phyloP scores from a whole-genome alignment of 2,329 filamentous ascomycete species.

The Claviceps africana region DNA sequence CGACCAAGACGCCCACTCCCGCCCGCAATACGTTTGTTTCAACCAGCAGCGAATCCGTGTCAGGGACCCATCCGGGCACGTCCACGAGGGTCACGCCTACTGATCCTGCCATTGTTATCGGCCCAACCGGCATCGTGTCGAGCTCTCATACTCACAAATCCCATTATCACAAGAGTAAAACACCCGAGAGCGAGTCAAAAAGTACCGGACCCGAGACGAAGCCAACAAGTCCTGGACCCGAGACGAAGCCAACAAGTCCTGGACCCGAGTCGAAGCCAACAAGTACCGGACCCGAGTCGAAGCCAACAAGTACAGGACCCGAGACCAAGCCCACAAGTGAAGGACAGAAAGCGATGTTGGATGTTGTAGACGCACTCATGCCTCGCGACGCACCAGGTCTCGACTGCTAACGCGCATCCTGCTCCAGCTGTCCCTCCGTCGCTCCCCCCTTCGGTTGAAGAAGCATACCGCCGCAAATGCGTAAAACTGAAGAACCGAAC shows the following conservation, averaged over 20 bases:
- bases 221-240: too few relatives aligned
- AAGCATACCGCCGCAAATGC: constrained; percentile 92
- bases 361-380: constrained; percentile 12
- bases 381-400: constrained; percentile 22
- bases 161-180: background rate
- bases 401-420: constrained; percentile 20
- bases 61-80: background rate
- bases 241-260: too few relatives aligned
- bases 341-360: too few relatives aligned
- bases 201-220: too few relatives aligned
- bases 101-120: constrained; percentile 13
- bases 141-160: background rate
- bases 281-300: too few relatives aligned
- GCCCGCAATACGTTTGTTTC: background rate
- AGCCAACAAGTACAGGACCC: too few relatives aligned
- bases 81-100: background rate
- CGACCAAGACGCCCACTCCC: background rate
- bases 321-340: too few relatives aligned
- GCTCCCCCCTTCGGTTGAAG: constrained; percentile 79
- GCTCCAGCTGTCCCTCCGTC: constrained; percentile 38
- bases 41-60: background rate
- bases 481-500: constrained; percentile 86
- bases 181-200: background rate
- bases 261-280: too few relatives aligned
- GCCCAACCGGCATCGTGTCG: constrained; percentile 14